Evolutionary conservation across 2,329 filamentous ascomycete genomes (phyloP).

Genomic region (Cladosporium sp.): DNA sequence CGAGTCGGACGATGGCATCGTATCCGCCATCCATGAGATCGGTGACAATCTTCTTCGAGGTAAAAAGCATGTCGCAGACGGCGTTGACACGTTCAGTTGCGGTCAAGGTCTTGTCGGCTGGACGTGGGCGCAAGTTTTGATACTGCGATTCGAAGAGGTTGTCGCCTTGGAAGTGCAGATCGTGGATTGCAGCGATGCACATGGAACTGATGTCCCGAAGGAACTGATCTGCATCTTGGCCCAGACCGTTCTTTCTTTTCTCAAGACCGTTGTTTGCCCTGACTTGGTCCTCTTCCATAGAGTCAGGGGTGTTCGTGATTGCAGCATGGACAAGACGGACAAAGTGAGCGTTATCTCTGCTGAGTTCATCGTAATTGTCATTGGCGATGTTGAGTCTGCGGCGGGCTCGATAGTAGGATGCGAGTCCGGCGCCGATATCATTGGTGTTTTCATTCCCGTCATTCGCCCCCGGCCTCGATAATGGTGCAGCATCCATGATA

Average conservation of each 20-base stretch:
- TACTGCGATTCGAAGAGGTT: not conserved
- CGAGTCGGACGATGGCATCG: not conserved
- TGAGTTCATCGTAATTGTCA: not conserved
- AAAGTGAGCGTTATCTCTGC: not conserved
- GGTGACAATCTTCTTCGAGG: not conserved
- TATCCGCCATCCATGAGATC: not conserved
- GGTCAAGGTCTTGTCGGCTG: not conserved
- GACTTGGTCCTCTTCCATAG: not conserved
- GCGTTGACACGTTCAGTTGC: not conserved
- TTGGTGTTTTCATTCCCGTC: not conserved
- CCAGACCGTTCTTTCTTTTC: not conserved
- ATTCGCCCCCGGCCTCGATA: no score
- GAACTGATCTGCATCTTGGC: not conserved
- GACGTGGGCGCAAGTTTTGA: not conserved
- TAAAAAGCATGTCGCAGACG: not conserved
- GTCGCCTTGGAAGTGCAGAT: not conserved
- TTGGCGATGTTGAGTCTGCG: not conserved
- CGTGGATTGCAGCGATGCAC: not conserved
- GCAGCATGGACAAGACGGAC: not conserved
- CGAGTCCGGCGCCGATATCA: not conserved
- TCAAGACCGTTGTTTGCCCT: not conserved
- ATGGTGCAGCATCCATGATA: no score
- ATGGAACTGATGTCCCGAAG: not conserved
- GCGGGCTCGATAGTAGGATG: not conserved
- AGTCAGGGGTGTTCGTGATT: not conserved